A percentile compares a stretch with the other conserved stretches of the same genome.
Conservation (phyloP, 345 rosid genomes). For the Melastoma malabathricum region DNA sequence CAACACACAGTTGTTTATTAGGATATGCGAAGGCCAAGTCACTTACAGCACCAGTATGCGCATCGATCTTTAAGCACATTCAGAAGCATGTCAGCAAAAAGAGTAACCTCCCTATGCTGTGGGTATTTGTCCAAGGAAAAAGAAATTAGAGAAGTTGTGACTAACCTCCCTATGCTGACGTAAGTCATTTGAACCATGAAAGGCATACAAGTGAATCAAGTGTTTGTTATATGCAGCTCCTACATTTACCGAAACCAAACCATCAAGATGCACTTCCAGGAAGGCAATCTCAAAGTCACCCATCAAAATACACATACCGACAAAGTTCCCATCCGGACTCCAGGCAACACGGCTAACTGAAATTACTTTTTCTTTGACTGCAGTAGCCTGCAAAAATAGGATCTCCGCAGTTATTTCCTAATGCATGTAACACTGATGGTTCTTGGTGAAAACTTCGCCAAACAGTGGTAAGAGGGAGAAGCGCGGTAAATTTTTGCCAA, state of each 20-base stretch:
- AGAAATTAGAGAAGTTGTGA: background rate
- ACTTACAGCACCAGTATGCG: slow-evolving; percentile 75
- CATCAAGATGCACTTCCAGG: background rate
- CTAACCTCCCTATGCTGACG: slow-evolving; percentile 16
- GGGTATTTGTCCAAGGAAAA: background rate
- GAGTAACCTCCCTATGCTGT: slow-evolving; percentile 16
- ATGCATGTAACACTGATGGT: background rate
- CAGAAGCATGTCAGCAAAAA: slow-evolving; percentile 4
- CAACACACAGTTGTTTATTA: slow-evolving; percentile 62
- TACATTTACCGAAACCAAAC: slow-evolving; percentile 5
- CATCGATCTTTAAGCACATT: slow-evolving; percentile 48
- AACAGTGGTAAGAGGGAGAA: background rate
- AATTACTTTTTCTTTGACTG: slow-evolving; percentile 25
- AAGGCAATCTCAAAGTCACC: background rate
- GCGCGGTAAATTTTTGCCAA: background rate
- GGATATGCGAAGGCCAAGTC: slow-evolving; percentile 86
- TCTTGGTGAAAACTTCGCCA: slow-evolving; percentile 1
- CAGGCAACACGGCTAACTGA: slow-evolving; percentile 52
- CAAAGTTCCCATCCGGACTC: slow-evolving; percentile 57
- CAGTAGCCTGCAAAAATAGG: slow-evolving; percentile 28
- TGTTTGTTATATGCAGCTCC: slow-evolving; percentile 24
- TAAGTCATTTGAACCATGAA: slow-evolving; percentile 18
- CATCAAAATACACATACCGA: slow-evolving; percentile 13
- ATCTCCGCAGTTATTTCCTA: slow-evolving; percentile 1
- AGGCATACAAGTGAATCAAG: slow-evolving; percentile 19